Evolutionary conservation across 2,329 filamentous ascomycete genomes (phyloP).

Genomic region (Diplodia corticola): DNA sequence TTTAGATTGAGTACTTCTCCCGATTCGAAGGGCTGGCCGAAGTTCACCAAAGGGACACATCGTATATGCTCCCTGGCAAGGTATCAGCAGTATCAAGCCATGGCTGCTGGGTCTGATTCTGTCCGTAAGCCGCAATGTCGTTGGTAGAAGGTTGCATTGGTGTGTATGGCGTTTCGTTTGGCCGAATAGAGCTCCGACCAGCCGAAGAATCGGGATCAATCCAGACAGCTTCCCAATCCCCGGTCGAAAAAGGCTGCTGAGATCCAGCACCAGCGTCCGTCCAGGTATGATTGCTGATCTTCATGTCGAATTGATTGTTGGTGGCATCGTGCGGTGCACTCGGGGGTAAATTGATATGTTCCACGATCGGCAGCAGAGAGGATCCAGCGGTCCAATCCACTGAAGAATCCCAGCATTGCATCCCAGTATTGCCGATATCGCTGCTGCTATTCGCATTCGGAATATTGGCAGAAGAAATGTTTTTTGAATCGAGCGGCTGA

Average conservation of each 20-base stretch:
- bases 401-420: background rate
- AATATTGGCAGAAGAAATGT: background rate
- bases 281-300: background rate
- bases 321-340: background rate
- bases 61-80: background rate
- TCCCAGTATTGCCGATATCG: background rate
- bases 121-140: background rate
- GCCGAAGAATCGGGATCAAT: background rate
- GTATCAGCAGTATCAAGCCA: background rate
- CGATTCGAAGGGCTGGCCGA: no score
- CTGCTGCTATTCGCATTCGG: background rate
- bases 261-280: background rate
- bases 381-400: background rate
- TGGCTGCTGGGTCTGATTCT: background rate
- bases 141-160: background rate
- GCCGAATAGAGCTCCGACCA: background rate
- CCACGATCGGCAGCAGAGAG: background rate
- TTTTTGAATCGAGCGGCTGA: background rate
- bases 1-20: no score
- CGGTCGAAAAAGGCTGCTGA: background rate
- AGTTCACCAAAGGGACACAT: background rate
- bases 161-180: background rate
- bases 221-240: background rate
- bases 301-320: background rate
- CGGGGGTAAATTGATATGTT: no score